phyloP scores from a whole-genome alignment of 495 filamentous ascomycete genomes.

The Durotheca rogersii region DNA sequence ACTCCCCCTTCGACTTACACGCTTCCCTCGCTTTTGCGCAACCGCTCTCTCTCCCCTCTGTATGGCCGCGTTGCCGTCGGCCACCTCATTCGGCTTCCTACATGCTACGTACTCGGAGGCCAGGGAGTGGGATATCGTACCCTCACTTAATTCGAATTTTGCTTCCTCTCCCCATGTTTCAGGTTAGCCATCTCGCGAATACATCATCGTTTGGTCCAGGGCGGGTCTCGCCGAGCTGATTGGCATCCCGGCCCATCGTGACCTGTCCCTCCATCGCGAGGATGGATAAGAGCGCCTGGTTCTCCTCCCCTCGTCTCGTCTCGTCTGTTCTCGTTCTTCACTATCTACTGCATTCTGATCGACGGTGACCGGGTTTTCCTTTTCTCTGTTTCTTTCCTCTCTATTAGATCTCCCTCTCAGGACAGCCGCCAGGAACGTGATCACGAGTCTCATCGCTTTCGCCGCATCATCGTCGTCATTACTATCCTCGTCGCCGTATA shows the following conservation, averaged over 20 bases:
- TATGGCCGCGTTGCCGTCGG: too few relatives aligned
- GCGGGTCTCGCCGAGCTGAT: conserved; percentile 30
- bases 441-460: conserved; percentile 26
- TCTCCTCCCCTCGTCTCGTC: conserved; percentile 31
- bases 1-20: too few relatives aligned
- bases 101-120: conserved; percentile 21
- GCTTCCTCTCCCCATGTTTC: conserved; percentile 34
- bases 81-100: conserved; percentile 21
- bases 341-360: conserved; percentile 35
- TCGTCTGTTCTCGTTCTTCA: conserved; percentile 30
- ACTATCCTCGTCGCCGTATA: conserved; percentile 13
- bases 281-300: conserved; percentile 38
- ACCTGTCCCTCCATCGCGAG: conserved; percentile 30
- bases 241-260: conserved; percentile 33
- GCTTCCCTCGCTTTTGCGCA: conserved; percentile 1
- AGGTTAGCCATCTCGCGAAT: conserved; percentile 30
- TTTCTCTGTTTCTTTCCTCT: conserved; percentile 26
- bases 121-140: too few relatives aligned
- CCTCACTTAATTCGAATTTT: conserved; percentile 23
- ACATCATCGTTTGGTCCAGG: conserved; percentile 34
- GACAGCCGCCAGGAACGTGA: conserved; percentile 20
- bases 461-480: conserved; percentile 19
- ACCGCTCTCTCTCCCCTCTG: too few relatives aligned
- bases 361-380: conserved; percentile 32
- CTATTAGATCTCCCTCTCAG: conserved; percentile 32